Conservation (phyloP, 2,329 filamentous ascomycete genomes). For the Rhytidhysteron rufulum region DNA sequence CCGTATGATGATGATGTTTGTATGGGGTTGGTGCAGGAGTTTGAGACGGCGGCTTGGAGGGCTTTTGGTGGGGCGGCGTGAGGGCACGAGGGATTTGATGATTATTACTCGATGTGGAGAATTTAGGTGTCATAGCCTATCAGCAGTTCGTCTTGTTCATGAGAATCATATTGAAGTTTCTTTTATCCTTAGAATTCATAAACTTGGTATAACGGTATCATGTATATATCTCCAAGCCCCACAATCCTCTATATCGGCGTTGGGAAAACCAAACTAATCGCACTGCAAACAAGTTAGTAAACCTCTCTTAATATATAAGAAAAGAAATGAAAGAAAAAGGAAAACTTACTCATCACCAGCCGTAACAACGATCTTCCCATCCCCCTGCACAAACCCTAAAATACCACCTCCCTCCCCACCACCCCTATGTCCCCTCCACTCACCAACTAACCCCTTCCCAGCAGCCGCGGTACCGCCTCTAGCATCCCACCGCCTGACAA, state of each 20-base stretch:
- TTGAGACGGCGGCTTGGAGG: conserved; percentile 21
- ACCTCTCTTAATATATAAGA: background rate
- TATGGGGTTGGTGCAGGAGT: conserved; percentile 12
- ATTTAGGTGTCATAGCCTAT: too few species aligned
- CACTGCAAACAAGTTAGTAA: conserved; percentile 3
- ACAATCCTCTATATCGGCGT: conserved; percentile 3
- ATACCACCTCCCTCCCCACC: conserved; percentile 85
- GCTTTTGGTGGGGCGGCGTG: too few species aligned
- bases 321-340: background rate
- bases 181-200: too few species aligned
- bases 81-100: too few species aligned
- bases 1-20: conserved; percentile 17
- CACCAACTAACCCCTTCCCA: conserved; percentile 68
- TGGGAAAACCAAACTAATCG: conserved; percentile 13
- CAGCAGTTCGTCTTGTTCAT: too few species aligned
- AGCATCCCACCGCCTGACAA: conserved; percentile 83
- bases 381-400: conserved; percentile 79
- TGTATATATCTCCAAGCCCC: too few species aligned
- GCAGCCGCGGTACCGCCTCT: conserved; percentile 64
- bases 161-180: too few species aligned
- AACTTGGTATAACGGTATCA: too few species aligned
- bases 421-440: conserved; percentile 87
- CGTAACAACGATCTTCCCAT: conserved; percentile 74
- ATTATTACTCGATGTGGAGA: too few species aligned
- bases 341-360: conserved; percentile 74